Evolutionary conservation across 2,329 filamentous ascomycete genomes (phyloP).

Genomic region (Fusarium falciforme): DNA sequence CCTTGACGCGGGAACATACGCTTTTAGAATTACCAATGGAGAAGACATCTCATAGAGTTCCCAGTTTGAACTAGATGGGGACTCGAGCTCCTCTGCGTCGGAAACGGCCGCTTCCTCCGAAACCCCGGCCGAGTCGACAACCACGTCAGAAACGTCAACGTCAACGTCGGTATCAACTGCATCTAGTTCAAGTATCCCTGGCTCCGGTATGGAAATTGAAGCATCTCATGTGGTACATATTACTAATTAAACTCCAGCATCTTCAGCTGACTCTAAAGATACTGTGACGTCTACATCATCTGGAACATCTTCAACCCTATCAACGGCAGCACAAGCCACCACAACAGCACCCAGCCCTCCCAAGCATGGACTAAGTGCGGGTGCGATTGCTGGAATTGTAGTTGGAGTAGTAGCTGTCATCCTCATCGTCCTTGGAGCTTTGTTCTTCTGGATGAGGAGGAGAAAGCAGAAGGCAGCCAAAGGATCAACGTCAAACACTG

Average conservation of each 20-base stretch:
- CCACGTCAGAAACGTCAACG: not conserved
- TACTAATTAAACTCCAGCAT: not conserved
- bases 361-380: not conserved
- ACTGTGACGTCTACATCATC: not conserved
- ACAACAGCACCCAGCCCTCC: not conserved
- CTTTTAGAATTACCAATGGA: not conserved
- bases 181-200: not conserved
- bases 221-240: not conserved
- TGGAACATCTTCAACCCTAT: not conserved
- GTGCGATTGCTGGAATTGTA: not conserved
- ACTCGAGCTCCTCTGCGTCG: not conserved
- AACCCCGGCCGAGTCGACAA: not conserved
- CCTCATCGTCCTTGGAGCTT: not conserved
- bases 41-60: not conserved
- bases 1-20: not conserved
- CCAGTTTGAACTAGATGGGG: not conserved
- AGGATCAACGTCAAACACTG: not conserved
- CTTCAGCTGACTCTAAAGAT: not conserved
- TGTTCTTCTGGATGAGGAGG: not conserved
- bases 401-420: not conserved
- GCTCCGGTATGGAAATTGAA: not conserved
- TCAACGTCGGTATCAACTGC: not conserved
- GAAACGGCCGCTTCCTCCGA: not conserved
- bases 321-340: not conserved
- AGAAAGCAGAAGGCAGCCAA: not conserved